phyloP scores from a whole-genome alignment of 805 yeast genomes.

The Lipomyces spencermartinsiae region DNA sequence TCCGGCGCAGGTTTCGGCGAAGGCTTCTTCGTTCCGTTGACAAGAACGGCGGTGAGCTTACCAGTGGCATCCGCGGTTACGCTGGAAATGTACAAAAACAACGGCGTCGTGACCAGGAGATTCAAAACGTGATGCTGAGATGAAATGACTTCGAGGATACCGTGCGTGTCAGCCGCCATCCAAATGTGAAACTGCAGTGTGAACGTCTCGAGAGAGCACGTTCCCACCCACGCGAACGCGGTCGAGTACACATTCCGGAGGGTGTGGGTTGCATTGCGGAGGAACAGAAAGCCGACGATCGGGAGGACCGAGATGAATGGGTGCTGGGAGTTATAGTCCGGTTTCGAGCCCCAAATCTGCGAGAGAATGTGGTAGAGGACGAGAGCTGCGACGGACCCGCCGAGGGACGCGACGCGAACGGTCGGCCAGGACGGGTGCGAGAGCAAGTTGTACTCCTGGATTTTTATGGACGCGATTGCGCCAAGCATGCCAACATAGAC shows the following conservation, averaged over 20 bases:
- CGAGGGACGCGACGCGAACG: constrained; percentile 24
- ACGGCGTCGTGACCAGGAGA: constrained; percentile 32
- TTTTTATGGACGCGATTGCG: constrained; percentile 34
- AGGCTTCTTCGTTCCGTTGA: constrained; percentile 26
- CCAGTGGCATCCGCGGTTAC: constrained; percentile 36
- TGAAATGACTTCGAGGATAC: constrained; percentile 28
- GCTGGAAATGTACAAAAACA: constrained; percentile 32
- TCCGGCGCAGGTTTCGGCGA: constrained; percentile 18
- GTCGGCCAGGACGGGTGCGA: constrained; percentile 32
- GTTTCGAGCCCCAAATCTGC: constrained; percentile 27
- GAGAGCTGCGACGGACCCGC: constrained; percentile 28
- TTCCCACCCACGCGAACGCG: constrained; percentile 40
- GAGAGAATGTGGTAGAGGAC: constrained; percentile 23
- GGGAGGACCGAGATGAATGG: constrained; percentile 34
- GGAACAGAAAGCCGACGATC: constrained; percentile 36
- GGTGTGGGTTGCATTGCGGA: constrained; percentile 35
- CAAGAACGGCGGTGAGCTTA: constrained; percentile 28
- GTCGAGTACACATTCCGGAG: constrained; percentile 38
- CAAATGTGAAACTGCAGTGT: constrained; percentile 42
- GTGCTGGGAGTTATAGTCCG: constrained; percentile 36
- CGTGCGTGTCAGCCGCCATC: constrained; percentile 42
- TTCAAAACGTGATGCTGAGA: constrained; percentile 20
- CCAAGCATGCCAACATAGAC: constrained; percentile 42
- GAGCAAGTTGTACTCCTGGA: constrained; percentile 25
- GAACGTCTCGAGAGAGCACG: constrained; percentile 41